These are phyloP conservation scores for Nannochloropsis granulata DNA, from an alignment of 108 stramenopile genomes.

Conservation along the genomic window DNA sequence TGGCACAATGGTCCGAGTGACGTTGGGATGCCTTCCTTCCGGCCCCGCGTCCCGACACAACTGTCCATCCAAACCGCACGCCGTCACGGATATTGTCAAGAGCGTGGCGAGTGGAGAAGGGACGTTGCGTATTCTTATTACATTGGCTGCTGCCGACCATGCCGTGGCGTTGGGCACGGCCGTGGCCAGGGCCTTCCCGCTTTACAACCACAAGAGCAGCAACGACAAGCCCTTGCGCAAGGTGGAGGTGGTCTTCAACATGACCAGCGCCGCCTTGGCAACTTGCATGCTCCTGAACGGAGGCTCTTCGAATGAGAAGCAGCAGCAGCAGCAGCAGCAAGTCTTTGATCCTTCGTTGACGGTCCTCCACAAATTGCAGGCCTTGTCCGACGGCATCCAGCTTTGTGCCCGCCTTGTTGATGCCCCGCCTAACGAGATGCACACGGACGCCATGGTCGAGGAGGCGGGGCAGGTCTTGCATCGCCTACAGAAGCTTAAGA, in stretches of 20 bases:
- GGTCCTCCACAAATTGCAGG: background rate
- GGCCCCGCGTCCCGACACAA: constrained; percentile 31
- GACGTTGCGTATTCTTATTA: constrained; percentile 8
- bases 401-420: constrained; percentile 55
- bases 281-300: constrained; percentile 32
- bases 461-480: constrained; percentile 31
- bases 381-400: constrained; percentile 42
- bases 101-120: constrained; percentile 16
- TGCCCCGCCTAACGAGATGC: constrained; percentile 53
- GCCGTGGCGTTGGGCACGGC: constrained; percentile 32
- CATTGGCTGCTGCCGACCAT: constrained; percentile 7
- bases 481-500: constrained; percentile 11
- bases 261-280: constrained; percentile 22
- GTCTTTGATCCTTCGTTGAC: constrained; percentile 13
- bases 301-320: background rate
- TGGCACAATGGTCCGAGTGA: background rate
- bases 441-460: constrained; percentile 45
- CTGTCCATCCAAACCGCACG: constrained; percentile 34
- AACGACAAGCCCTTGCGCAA: constrained; percentile 7
- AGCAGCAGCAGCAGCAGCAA: background rate
- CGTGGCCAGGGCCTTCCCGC: constrained; percentile 27
- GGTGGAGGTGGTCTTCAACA: constrained; percentile 1
- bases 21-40: constrained; percentile 3
- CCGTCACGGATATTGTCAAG: constrained; percentile 26
- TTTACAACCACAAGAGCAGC: constrained; percentile 14